Percentiles rank a stretch among this genome's conserved stretches.
Evolutionary conservation across 192 early-diverging fungal species (phyloP).

Genomic region (Powellomyces hirtus): DNA sequence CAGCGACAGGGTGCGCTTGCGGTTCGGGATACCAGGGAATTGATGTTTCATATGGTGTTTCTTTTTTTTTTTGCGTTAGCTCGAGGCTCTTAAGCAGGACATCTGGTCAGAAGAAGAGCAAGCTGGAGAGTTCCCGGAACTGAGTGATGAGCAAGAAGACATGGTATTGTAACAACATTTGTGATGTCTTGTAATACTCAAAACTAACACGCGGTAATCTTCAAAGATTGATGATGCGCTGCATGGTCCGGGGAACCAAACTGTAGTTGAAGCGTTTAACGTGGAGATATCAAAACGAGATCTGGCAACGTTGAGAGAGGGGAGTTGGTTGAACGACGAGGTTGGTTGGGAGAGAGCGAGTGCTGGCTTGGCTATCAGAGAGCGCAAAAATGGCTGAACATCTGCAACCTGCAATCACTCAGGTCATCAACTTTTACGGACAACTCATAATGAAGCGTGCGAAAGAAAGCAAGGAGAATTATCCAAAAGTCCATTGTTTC

Average conservation of each 20-base stretch:
- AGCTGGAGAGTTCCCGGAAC: neutral
- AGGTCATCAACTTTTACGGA: constrained; percentile 90
- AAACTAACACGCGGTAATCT: too few relatives aligned
- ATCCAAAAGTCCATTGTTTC: constrained; percentile 79
- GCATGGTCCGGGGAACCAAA: neutral
- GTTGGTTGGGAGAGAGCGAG: constrained; percentile 51
- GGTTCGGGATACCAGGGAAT: neutral
- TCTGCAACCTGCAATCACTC: too few relatives aligned
- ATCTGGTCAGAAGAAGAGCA: neutral
- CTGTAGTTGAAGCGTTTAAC: constrained; percentile 54
- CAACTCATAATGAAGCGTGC: constrained; percentile 71
- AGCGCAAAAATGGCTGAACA: neutral
- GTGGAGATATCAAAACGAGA: constrained; percentile 61
- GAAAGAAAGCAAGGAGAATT: constrained; percentile 29
- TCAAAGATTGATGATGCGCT: neutral
- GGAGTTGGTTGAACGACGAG: constrained; percentile 93
- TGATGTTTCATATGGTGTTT: too few relatives aligned
- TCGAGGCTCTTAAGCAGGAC: neutral
- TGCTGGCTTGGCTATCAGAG: neutral
- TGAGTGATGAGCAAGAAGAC: constrained; percentile 4
- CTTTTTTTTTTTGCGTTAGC: neutral
- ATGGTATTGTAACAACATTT: too few relatives aligned
- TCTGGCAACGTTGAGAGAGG: constrained; percentile 66
- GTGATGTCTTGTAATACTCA: too few relatives aligned
- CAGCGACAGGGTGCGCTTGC: neutral